A percentile compares a stretch with the other conserved stretches of the same genome.
Evolutionary conservation across 2,329 filamentous ascomycete genomes (phyloP).

Genomic region (Sporothrix variecibatus): DNA sequence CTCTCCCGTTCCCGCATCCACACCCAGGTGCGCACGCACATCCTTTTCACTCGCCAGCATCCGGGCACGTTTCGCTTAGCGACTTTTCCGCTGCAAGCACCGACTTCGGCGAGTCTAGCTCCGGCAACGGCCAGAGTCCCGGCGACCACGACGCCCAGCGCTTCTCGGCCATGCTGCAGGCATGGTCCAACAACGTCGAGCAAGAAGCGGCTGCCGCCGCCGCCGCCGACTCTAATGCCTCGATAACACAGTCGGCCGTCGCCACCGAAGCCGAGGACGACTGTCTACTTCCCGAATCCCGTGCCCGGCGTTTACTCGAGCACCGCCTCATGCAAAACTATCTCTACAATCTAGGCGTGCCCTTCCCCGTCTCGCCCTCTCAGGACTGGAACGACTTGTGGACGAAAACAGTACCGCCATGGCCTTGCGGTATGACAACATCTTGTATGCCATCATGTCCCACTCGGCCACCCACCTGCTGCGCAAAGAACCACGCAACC

Average conservation of each 20-base stretch:
- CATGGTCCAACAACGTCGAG: conserved; percentile 26
- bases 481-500: conserved; percentile 27
- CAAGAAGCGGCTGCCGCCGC: neutral
- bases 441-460: conserved; percentile 33
- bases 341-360: conserved; percentile 28
- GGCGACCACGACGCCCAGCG: conserved; percentile 9
- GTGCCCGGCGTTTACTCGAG: conserved; percentile 34
- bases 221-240: neutral
- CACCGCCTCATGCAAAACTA: conserved; percentile 37
- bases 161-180: conserved; percentile 26
- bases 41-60: neutral
- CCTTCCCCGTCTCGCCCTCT: conserved; percentile 30
- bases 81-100: conserved; percentile 13
- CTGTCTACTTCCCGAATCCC: conserved; percentile 33
- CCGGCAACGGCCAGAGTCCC: conserved; percentile 13
- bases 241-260: neutral
- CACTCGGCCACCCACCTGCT: conserved; percentile 34
- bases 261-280: conserved; percentile 21
- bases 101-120: conserved; percentile 14
- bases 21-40: neutral
- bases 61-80: conserved; percentile 4
- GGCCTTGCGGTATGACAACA: conserved; percentile 34
- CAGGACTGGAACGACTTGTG: conserved; percentile 33
- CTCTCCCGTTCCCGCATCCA: neutral
- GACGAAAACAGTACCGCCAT: conserved; percentile 31